phyloP scores from a whole-genome alignment of 2,329 filamentous ascomycete genomes.

The Aspergillus sp. region DNA sequence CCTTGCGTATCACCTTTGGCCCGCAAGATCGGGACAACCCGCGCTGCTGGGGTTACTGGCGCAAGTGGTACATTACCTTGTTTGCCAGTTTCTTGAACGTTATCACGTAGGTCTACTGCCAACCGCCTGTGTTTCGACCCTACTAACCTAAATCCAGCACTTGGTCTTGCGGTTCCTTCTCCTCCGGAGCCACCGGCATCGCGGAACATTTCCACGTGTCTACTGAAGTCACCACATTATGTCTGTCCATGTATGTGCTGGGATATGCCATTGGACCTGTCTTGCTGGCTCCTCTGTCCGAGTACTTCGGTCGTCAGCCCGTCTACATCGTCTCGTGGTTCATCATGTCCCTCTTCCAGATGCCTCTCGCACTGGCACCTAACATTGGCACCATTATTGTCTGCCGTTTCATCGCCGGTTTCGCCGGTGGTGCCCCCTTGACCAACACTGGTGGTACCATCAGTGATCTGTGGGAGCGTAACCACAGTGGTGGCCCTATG shows the following conservation, averaged over 20 bases:
- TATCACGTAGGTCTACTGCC: conserved; percentile 23
- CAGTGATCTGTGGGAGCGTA: conserved; percentile 36
- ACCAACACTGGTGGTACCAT: conserved; percentile 36
- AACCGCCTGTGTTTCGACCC: not conserved
- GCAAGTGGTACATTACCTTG: conserved; percentile 46
- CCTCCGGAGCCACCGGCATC: conserved; percentile 30
- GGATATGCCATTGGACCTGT: conserved; percentile 33
- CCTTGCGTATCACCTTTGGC: conserved; percentile 25
- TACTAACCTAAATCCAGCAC: conserved; percentile 16
- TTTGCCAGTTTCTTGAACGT: conserved; percentile 42
- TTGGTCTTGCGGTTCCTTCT: conserved; percentile 32
- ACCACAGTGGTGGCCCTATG: conserved; percentile 35
- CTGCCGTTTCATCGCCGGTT: conserved; percentile 31
- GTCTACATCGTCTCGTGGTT: conserved; percentile 38
- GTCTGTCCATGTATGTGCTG: conserved; percentile 34
- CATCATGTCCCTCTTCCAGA: conserved; percentile 33
- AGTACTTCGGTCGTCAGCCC: conserved; percentile 39
- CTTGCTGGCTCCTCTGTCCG: conserved; percentile 36
- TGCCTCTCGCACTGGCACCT: conserved; percentile 29
- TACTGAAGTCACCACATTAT: conserved; percentile 33
- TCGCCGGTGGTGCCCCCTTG: conserved; percentile 35
- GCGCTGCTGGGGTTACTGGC: conserved; percentile 41
- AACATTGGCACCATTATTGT: conserved; percentile 35
- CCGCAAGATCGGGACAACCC: conserved; percentile 38
- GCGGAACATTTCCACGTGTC: conserved; percentile 31